These are phyloP conservation scores for Penicillium bovifimosum DNA, from an alignment of 495 filamentous ascomycete genomes.

Conservation along the genomic window DNA sequence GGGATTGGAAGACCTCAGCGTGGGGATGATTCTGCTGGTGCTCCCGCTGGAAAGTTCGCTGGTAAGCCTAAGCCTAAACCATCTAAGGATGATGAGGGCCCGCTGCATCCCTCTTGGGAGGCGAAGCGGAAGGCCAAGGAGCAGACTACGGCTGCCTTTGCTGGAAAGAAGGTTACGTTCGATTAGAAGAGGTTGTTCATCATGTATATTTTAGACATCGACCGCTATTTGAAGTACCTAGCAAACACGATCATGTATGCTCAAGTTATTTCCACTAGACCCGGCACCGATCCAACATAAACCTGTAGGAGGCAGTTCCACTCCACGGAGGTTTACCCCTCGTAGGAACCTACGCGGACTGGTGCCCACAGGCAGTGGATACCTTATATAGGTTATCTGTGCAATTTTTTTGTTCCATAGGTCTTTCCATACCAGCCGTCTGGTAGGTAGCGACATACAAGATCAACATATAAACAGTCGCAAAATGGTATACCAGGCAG, in stretches of 20 bases:
- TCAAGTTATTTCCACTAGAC: too few relatives aligned
- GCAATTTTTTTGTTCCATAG: too few relatives aligned
- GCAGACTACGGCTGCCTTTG: slow-evolving; percentile 55
- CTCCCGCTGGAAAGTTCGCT: neutral
- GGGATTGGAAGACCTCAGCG: slow-evolving; percentile 1
- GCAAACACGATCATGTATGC: neutral
- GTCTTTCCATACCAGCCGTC: too few relatives aligned
- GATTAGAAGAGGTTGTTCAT: slow-evolving; percentile 46
- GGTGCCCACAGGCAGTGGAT: too few relatives aligned
- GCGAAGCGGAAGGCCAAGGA: slow-evolving; percentile 84
- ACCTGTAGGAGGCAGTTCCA: too few relatives aligned
- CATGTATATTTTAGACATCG: slow-evolving; percentile 2
- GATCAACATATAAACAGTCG: neutral
- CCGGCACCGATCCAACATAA: too few relatives aligned
- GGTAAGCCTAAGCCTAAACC: slow-evolving; percentile 38
- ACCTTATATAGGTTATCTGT: neutral
- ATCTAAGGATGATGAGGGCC: slow-evolving; percentile 53
- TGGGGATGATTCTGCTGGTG: slow-evolving; percentile 8
- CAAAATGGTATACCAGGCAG: slow-evolving; percentile 10
- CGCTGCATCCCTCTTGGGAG: slow-evolving; percentile 91
- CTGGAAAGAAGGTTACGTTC: slow-evolving; percentile 89
- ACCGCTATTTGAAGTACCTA: neutral
- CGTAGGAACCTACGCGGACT: too few relatives aligned
- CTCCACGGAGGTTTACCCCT: too few relatives aligned
- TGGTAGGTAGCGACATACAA: too few relatives aligned